phyloP scores from a whole-genome alignment of 805 yeast species.

The Saccharomyces jurei region DNA sequence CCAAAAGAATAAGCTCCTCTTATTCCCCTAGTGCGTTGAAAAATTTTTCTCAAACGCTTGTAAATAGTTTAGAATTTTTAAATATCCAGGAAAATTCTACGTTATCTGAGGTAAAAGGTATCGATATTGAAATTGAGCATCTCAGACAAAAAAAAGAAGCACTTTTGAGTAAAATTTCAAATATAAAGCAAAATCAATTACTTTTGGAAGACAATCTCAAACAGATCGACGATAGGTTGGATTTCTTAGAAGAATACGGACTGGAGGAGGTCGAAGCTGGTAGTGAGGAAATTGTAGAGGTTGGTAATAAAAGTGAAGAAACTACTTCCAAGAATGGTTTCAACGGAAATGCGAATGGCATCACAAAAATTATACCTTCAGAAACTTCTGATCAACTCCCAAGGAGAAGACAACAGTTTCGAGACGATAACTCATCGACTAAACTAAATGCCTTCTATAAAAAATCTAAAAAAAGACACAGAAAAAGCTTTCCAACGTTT shows the following conservation, averaged over 20 bases:
- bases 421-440: not conserved
- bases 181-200: conserved; percentile 54
- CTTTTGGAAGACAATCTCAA: conserved; percentile 41
- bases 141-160: conserved; percentile 43
- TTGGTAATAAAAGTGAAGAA: conserved; percentile 5
- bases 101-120: conserved; percentile 53
- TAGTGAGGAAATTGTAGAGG: conserved; percentile 1
- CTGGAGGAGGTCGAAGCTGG: conserved; percentile 26
- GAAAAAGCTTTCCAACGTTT: conserved; percentile 53
- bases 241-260: conserved; percentile 36
- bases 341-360: not conserved
- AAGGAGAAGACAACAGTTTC: conserved; percentile 4
- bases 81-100: conserved; percentile 60
- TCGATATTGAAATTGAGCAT: conserved; percentile 49
- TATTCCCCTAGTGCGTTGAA: conserved; percentile 36
- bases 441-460: conserved; percentile 35
- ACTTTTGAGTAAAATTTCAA: conserved; percentile 51
- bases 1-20: conserved; percentile 35
- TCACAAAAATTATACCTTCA: not conserved
- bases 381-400: conserved; percentile 2
- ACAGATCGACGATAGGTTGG: conserved; percentile 38
- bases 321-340: not conserved
- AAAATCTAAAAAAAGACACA: conserved; percentile 31
- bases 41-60: conserved; percentile 34
- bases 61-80: conserved; percentile 43